phyloP scores from a whole-genome alignment of 495 filamentous ascomycete species.

The Tirmania nivea region DNA sequence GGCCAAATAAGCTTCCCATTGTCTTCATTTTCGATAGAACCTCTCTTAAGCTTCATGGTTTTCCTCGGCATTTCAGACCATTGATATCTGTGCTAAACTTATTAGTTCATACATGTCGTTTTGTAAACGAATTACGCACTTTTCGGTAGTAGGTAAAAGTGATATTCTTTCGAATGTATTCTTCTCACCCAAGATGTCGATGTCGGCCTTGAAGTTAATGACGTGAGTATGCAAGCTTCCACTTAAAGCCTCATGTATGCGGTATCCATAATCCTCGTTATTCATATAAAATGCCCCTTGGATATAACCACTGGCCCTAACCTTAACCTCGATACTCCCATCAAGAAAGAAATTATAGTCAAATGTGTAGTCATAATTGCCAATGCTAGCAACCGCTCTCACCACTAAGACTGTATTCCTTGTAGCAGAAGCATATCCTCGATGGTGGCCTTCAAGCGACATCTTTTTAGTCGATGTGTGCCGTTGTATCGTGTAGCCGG shows the following conservation, averaged over 20 bases:
- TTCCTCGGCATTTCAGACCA: slow-evolving; percentile 31
- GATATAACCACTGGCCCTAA: slow-evolving; percentile 37
- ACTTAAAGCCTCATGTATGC: slow-evolving; percentile 30
- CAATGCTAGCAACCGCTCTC: slow-evolving; percentile 28
- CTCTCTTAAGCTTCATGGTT: slow-evolving; percentile 31
- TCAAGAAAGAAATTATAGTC: slow-evolving; percentile 34
- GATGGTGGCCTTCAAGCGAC: too few species aligned
- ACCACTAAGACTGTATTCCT: slow-evolving; percentile 29
- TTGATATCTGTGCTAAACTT: slow-evolving; percentile 12
- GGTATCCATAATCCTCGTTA: slow-evolving; percentile 35
- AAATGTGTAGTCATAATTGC: slow-evolving; percentile 35
- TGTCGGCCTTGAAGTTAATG: slow-evolving; percentile 35
- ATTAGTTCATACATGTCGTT: background rate
- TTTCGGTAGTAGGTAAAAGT: slow-evolving; percentile 21
- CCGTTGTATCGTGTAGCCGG: slow-evolving; percentile 26
- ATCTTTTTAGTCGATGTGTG: slow-evolving; percentile 17
- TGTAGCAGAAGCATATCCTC: slow-evolving; percentile 20
- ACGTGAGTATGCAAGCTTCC: slow-evolving; percentile 41
- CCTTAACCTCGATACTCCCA: slow-evolving; percentile 31
- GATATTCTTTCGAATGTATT: slow-evolving; percentile 28
- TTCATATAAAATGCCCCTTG: slow-evolving; percentile 30
- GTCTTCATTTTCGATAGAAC: slow-evolving; percentile 26
- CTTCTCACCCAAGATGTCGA: slow-evolving; percentile 29
- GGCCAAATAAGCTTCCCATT: slow-evolving; percentile 31
- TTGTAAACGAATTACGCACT: slow-evolving; percentile 12